Evolutionary conservation across 345 rosid species (phyloP), one percentile per base, ranked within the genome.

Genomic region (Kernera saxatilis): DNA sequence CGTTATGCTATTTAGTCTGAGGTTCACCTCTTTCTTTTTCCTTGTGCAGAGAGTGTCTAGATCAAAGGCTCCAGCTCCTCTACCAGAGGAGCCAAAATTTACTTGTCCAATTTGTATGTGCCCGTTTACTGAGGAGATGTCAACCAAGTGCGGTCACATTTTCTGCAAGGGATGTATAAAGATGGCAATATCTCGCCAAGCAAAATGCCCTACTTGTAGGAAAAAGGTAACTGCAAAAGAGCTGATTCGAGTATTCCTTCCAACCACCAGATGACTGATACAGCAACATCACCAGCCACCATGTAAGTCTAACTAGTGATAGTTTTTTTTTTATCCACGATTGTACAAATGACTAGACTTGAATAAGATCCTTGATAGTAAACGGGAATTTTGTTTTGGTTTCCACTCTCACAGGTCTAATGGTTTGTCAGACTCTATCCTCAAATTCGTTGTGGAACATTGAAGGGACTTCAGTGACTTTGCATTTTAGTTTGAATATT

Each of bases 121-220:
- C 35, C 86, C 89, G 13, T 79, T 95, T 30, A 84, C 75, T 0
- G 92, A 90, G 80, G 98, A 89, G 84, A 85, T 80, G 75, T 88
- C 98, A 8, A 95, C 99, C 9, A 95, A 84, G 72, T 95, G 99
- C 69, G 99, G 99, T 43, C 99, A 95, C 70, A 95, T 95, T 60
- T 95, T 92, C 85, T 95, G 99, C 70, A 88, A 84, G 86, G 64
- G 35, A 67, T 95, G 99, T 73, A 95, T 95, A 49, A 82, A 66
- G 88, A 67, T 68, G 79, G 98, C 99, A 2, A 76, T 95, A 74
- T 45, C 82, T 62, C 56, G 73, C 14, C 89, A 87, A 76, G 78
- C 59, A 5, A 91, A 87, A 77, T 95, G 99, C 68, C 99, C 99
- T 18, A 88, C 98, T 2, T 95, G 98, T 79, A 77, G 99, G 87